Evolutionary conservation across 768 basidiomycete genomes (phyloP).

Genomic region (Phlegmacium glaucopus): DNA sequence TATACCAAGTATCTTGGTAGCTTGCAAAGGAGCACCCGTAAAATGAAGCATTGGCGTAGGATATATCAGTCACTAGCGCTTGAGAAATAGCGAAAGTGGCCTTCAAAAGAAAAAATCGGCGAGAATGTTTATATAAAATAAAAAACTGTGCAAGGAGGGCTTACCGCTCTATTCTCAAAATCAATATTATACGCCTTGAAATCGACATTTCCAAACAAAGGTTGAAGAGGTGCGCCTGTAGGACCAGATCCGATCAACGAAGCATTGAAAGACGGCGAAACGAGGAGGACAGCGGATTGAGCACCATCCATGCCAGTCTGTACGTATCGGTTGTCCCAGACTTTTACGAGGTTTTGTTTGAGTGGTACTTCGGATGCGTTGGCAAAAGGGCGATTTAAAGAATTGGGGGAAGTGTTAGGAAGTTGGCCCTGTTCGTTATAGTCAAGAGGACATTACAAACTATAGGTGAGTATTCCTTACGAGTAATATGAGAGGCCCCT

Average conservation of each 20-base stretch:
- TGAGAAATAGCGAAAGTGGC: conserved; percentile 59
- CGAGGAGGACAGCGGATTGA: conserved; percentile 54
- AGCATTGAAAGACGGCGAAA: conserved; percentile 52
- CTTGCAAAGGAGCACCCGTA: conserved; percentile 60
- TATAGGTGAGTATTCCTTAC: conserved; percentile 33
- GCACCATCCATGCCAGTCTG: conserved; percentile 49
- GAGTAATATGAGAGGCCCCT: conserved; percentile 51
- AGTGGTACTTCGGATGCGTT: conserved; percentile 29
- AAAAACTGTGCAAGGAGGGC: too few species aligned
- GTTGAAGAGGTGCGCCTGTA: conserved; percentile 52
- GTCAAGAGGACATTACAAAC: conserved; percentile 3
- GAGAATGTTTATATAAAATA: neutral
- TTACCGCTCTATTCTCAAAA: conserved; percentile 65
- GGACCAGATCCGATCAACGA: conserved; percentile 60
- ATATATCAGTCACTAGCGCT: conserved; percentile 60
- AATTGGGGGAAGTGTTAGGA: conserved; percentile 28
- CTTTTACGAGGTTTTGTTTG: conserved; percentile 51
- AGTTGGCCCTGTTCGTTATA: conserved; percentile 42
- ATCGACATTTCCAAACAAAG: conserved; percentile 49
- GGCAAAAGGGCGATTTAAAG: conserved; percentile 33
- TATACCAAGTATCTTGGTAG: conserved; percentile 67
- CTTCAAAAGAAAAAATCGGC: conserved; percentile 18
- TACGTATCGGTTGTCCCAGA: conserved; percentile 48
- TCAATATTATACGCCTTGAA: conserved; percentile 68
- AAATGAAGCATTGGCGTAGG: conserved; percentile 66